These are phyloP conservation scores for Musa beccarii DNA, from an alignment of 176 grass and related monocot species.

Conservation along the genomic window DNA sequence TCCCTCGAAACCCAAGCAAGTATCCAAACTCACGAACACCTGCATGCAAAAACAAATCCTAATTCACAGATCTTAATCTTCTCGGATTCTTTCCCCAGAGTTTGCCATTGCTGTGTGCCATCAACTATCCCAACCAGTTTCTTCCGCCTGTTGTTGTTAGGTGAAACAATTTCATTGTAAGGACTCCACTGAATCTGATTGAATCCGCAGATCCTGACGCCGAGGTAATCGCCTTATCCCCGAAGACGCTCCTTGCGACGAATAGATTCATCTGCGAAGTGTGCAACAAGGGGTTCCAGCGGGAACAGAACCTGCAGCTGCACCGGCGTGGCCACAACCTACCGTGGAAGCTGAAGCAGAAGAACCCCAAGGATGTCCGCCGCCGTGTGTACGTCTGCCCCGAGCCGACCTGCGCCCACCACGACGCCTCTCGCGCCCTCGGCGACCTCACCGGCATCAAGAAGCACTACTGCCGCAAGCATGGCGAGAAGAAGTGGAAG, in stretches of 20 bases:
- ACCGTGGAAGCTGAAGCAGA: conserved; percentile 26
- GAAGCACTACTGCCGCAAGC: conserved; percentile 24
- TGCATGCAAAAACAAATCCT: background rate
- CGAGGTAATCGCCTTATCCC: conserved; percentile 17
- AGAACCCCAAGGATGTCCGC: conserved; percentile 23
- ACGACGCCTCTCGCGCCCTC: conserved; percentile 16
- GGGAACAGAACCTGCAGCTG: conserved; percentile 28
- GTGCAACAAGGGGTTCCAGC: conserved; percentile 25
- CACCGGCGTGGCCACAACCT: conserved; percentile 28
- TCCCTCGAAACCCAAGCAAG: conserved; percentile 27
- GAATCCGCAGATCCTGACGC: conserved; percentile 19
- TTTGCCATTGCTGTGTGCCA: no score
- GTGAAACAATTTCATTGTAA: background rate
- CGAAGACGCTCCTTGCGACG: conserved; percentile 5
- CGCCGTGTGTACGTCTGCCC: conserved; percentile 22
- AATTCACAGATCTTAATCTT: background rate
- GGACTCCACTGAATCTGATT: background rate
- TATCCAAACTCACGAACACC: background rate
- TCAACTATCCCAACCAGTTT: no score
- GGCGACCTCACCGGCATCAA: conserved; percentile 28
- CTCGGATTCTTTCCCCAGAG: background rate
- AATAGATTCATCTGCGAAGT: conserved; percentile 24
- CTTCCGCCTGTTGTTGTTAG: background rate
- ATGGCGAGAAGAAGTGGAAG: conserved; percentile 26
- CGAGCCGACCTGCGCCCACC: conserved; percentile 14